Base-by-base conservation (phyloP, 352 stramenopile genomes). In the Phytophthora litchii region DNA sequence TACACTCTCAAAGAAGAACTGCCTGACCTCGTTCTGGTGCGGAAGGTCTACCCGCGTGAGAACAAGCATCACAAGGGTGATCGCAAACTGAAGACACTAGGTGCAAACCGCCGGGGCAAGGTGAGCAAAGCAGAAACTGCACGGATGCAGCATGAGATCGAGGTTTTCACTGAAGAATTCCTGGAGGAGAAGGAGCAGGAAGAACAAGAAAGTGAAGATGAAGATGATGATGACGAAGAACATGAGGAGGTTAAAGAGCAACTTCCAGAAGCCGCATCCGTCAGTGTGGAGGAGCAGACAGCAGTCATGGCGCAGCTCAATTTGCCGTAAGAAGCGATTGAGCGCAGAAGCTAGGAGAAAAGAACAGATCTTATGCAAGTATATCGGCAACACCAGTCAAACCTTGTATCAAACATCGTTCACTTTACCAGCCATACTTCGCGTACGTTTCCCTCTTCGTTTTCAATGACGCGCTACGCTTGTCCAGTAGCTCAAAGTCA, bases 371-470 rank as follows among this genome's bases (percentile, higher is more conserved):
- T 29, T 27, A 27, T 27, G 21, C 17, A 58, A 31, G 38, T 34
- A 43, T 53, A 41, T 58, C 31, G 51, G 20, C 45, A 56, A 12
- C 13, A 44, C 21, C 21, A 49, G 29, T 16, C 45, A 36, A 48
- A 25, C 43, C 55, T 54, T 65, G 50, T 36, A 63, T 49, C 16
- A n/a, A 54, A 27, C 23, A 5, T 27, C 23, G 23, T 27, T 3
- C 5, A 27, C 23, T 25, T 42, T 80, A 92, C 83, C 83, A 92
- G 0, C 80, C 83, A 48, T 92, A 92, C 70, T 92, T 92, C 52
- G 83, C 83, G 57, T 90, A 81, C 5, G 83, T 92, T 40, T 92
- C 83, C 7, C 69, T 66, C 54, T 91, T 92, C 25, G 83, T 91
- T 56, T 90, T 91, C 62, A 90, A 66, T 14, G 74, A 64, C 13